These are phyloP conservation scores for Lactifluus volemus DNA, from an alignment of 768 basidiomycete genomes.

Conservation along the genomic window DNA sequence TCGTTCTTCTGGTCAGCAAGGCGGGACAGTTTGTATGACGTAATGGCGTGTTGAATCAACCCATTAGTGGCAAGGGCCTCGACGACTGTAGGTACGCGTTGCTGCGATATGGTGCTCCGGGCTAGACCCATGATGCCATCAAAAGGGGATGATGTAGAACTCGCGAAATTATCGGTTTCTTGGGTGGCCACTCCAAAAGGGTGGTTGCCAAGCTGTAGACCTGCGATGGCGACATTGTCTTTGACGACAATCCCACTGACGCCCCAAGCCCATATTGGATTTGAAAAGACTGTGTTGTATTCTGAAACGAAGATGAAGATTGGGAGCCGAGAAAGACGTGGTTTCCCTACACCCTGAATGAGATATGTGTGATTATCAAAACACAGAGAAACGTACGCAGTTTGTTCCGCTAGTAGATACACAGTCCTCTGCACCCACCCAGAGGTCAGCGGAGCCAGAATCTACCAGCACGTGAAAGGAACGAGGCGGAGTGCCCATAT, in stretches of 20 bases:
- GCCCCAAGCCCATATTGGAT: constrained; percentile 62
- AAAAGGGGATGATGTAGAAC: constrained; percentile 36
- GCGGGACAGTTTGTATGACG: constrained; percentile 75
- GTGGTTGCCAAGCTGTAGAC: constrained; percentile 47
- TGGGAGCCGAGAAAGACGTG: constrained; percentile 58
- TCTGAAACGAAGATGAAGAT: constrained; percentile 54
- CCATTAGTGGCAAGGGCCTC: constrained; percentile 55
- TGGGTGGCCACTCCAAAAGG: constrained; percentile 56
- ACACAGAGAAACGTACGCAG: constrained; percentile 30
- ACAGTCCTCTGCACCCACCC: constrained; percentile 34
- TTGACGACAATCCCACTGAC: constrained; percentile 56
- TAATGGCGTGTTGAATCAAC: constrained; percentile 53
- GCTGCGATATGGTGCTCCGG: constrained; percentile 57
- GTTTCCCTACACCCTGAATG: constrained; percentile 35
- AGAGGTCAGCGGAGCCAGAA: constrained; percentile 39
- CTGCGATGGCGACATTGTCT: constrained; percentile 59
- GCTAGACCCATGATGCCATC: constrained; percentile 77
- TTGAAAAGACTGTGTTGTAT: constrained; percentile 41
- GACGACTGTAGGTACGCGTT: constrained; percentile 56
- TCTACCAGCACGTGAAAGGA: constrained; percentile 39
- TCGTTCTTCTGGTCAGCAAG: constrained; percentile 60
- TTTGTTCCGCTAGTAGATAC: constrained; percentile 25
- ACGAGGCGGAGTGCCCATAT: constrained; percentile 37
- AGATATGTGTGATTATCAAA: not conserved
- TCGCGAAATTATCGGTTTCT: constrained; percentile 57